These are phyloP conservation scores for Colletotrichum horii DNA, from an alignment of 2,329 filamentous ascomycete species.

Conservation along the genomic window DNA sequence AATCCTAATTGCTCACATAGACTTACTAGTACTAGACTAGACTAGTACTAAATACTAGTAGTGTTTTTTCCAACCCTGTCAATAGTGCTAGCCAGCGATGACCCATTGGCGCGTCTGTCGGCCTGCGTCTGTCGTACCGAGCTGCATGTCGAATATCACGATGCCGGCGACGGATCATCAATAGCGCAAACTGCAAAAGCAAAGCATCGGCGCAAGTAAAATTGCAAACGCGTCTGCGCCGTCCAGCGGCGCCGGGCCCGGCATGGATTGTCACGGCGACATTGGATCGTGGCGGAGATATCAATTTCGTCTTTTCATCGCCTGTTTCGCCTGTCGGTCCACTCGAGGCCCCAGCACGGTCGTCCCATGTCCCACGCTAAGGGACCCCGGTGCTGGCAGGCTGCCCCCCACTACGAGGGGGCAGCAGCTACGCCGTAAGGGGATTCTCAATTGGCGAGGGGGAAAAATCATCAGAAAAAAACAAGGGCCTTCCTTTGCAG, in stretches of 20 bases:
- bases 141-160: background rate
- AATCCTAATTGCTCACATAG: no score
- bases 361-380: constrained; percentile 18
- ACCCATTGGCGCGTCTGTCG: background rate
- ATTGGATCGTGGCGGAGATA: constrained; percentile 18
- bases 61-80: no score
- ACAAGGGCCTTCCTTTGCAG: background rate
- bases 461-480: background rate
- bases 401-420: background rate
- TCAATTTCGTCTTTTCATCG: constrained; percentile 20
- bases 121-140: background rate
- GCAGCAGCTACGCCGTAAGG: background rate
- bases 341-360: constrained; percentile 11
- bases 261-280: constrained; percentile 17
- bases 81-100: background rate
- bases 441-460: background rate
- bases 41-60: no score
- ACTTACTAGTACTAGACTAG: no score
- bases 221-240: constrained; percentile 7
- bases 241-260: background rate
- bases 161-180: background rate
- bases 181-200: constrained; percentile 17
- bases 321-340: constrained; percentile 14
- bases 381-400: background rate
- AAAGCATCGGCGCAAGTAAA: constrained; percentile 7